phyloP scores from a whole-genome alignment of 2,329 filamentous ascomycete species.

The Venturiaceae sp. region DNA sequence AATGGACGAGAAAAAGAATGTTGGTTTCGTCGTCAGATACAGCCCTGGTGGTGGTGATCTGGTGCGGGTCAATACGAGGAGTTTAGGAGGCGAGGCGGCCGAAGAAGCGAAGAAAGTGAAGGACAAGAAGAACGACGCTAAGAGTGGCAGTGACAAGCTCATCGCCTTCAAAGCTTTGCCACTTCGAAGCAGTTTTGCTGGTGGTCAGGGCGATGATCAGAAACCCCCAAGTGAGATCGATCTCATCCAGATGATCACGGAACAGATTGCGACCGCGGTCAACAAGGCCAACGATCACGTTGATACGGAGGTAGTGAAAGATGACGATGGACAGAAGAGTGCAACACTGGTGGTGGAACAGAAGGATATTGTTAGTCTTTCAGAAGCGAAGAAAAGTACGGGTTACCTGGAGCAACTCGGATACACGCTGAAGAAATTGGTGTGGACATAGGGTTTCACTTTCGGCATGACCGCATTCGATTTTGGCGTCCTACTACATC shows the following conservation, averaged over 20 bases:
- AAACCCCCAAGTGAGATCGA: conserved; percentile 38
- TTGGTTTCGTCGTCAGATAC: conserved; percentile 76
- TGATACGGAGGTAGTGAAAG: conserved; percentile 34
- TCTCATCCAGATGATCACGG: conserved; percentile 55
- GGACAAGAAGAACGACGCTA: conserved; percentile 14
- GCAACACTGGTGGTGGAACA: conserved; percentile 36
- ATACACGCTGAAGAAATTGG: conserved; percentile 85
- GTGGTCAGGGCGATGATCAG: conserved; percentile 16
- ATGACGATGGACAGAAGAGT: conserved; percentile 15
- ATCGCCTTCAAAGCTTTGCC: conserved; percentile 49
- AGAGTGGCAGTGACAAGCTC: conserved; percentile 20
- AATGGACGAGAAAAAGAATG: conserved; percentile 67
- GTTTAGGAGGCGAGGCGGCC: conserved; percentile 45
- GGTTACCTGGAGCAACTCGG: conserved; percentile 78
- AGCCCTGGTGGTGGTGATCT: conserved; percentile 61
- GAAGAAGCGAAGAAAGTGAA: conserved; percentile 15
- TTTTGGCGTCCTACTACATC: background rate
- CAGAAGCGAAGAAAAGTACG: conserved; percentile 79
- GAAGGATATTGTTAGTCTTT: conserved; percentile 69
- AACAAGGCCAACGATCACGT: conserved; percentile 21
- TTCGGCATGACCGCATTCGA: background rate
- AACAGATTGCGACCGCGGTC: conserved; percentile 65
- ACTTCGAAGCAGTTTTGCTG: conserved; percentile 30
- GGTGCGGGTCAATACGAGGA: conserved; percentile 75
- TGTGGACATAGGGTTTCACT: conserved; percentile 50